These are phyloP conservation scores for Buddleja alternifolia DNA, from an alignment of 257 asterid species.

Conservation along the genomic window DNA sequence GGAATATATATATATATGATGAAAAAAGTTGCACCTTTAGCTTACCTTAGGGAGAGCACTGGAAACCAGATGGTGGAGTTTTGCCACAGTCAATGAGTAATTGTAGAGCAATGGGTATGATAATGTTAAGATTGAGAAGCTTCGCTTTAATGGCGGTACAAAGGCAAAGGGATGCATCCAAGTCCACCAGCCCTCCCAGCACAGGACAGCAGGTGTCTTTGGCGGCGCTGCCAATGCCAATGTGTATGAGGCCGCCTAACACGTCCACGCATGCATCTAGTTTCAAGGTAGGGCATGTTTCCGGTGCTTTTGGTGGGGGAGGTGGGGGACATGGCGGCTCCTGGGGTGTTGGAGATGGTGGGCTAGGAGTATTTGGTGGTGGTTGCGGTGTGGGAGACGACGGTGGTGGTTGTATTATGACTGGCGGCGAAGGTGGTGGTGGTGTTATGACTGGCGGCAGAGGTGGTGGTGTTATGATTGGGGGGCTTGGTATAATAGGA, in stretches of 20 bases:
- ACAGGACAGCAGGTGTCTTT: conserved; percentile 60
- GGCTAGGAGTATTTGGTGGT: conserved; percentile 22
- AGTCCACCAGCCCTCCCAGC: conserved; percentile 41
- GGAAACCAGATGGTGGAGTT: conserved; percentile 63
- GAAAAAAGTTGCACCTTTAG: too few relatives aligned
- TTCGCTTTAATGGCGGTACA: conserved; percentile 73
- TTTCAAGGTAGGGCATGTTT: conserved; percentile 57
- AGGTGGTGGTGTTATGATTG: not conserved
- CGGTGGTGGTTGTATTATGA: conserved; percentile 24
- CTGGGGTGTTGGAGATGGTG: conserved; percentile 33
- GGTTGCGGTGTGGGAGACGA: conserved; percentile 27
- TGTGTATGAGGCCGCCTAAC: conserved; percentile 61
- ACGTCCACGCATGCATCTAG: conserved; percentile 55
- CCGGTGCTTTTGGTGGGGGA: conserved; percentile 25
- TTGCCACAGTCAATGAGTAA: conserved; percentile 71
- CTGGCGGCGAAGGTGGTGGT: conserved; percentile 10
- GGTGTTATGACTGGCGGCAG: not conserved
- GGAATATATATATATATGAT: too few relatives aligned
- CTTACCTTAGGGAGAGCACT: conserved; percentile 56
- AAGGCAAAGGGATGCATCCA: conserved; percentile 71
- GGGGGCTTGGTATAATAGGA: not conserved
- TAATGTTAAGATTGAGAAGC: conserved; percentile 57
- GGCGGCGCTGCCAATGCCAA: conserved; percentile 57
- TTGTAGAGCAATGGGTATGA: conserved; percentile 67
- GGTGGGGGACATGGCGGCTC: conserved; percentile 26